Evolutionary conservation across 2,329 filamentous ascomycete species (phyloP).

Genomic region (Cladophialophora carrionii): DNA sequence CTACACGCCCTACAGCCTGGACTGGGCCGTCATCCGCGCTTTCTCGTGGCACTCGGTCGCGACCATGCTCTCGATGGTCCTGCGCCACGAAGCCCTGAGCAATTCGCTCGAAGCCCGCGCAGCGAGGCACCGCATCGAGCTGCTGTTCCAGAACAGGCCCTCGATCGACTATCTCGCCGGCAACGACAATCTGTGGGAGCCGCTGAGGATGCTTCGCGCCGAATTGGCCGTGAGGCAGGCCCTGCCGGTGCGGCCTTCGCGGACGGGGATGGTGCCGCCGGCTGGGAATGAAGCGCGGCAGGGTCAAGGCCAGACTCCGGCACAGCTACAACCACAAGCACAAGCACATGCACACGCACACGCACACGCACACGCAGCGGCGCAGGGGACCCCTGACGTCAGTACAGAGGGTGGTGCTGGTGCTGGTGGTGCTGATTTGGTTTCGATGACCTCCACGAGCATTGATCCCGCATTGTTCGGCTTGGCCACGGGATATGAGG

Average conservation of each 20-base stretch:
- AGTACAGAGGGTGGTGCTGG: conserved; percentile 1
- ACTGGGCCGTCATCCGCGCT: conserved; percentile 19
- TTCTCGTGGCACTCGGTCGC: conserved; percentile 27
- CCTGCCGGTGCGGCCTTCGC: neutral
- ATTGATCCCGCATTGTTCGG: conserved; percentile 19
- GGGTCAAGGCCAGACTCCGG: neutral
- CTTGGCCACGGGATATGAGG: conserved; percentile 3
- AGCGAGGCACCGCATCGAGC: conserved; percentile 15
- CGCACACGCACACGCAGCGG: too few species aligned
- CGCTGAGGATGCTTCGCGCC: conserved; percentile 13
- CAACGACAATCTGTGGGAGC: conserved; percentile 22
- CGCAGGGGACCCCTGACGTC: neutral
- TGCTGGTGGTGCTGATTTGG: neutral
- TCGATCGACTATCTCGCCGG: conserved; percentile 19
- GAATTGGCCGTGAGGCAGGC: conserved; percentile 17
- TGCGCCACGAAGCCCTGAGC: conserved; percentile 22
- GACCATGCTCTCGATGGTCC: conserved; percentile 22
- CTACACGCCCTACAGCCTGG: conserved; percentile 22
- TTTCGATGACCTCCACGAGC: conserved; percentile 20
- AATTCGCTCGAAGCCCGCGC: conserved; percentile 17
- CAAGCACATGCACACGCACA: neutral
- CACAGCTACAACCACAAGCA: neutral
- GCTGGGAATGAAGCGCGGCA: neutral
- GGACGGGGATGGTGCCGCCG: neutral
- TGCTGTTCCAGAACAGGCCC: conserved; percentile 18